Evolutionary conservation across 1,139 yeast species (phyloP).

Genomic region (Kodamaea fungicola): DNA sequence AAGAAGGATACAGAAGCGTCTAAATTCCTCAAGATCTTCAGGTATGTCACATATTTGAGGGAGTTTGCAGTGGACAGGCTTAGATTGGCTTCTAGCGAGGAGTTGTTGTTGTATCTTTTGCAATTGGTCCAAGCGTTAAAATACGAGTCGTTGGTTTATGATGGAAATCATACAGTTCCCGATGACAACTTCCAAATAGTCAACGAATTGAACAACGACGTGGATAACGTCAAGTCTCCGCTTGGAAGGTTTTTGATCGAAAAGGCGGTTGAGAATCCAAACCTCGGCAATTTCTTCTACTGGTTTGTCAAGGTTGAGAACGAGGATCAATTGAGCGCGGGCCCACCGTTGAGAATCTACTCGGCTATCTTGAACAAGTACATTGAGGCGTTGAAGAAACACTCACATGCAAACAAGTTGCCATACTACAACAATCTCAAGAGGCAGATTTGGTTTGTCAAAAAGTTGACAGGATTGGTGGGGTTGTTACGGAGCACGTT

Average conservation of each 20-base stretch:
- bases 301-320: conserved; percentile 92
- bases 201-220: conserved; percentile 20
- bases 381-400: conserved; percentile 34
- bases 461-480: conserved; percentile 39
- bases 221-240: conserved; percentile 45
- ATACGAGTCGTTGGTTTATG: conserved; percentile 48
- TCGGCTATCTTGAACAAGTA: conserved; percentile 36
- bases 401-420: conserved; percentile 26
- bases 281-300: conserved; percentile 77
- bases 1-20: conserved; percentile 26
- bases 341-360: conserved; percentile 21
- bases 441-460: conserved; percentile 45
- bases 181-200: conserved; percentile 19
- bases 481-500: conserved; percentile 38
- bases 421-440: conserved; percentile 39
- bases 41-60: conserved; percentile 47
- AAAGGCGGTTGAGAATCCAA: conserved; percentile 62
- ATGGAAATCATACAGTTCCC: conserved; percentile 6
- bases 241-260: conserved; percentile 77
- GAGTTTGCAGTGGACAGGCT: conserved; percentile 86
- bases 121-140: conserved; percentile 92
- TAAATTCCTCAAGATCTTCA: conserved; percentile 29
- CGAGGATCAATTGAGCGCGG: conserved; percentile 52
- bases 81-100: conserved; percentile 73
- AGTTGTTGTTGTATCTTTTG: conserved; percentile 73